A percentile compares a stretch with the other conserved stretches of the same genome.
phyloP scores from a whole-genome alignment of 2,329 filamentous ascomycete genomes.

The Aureobasidium sp. region DNA sequence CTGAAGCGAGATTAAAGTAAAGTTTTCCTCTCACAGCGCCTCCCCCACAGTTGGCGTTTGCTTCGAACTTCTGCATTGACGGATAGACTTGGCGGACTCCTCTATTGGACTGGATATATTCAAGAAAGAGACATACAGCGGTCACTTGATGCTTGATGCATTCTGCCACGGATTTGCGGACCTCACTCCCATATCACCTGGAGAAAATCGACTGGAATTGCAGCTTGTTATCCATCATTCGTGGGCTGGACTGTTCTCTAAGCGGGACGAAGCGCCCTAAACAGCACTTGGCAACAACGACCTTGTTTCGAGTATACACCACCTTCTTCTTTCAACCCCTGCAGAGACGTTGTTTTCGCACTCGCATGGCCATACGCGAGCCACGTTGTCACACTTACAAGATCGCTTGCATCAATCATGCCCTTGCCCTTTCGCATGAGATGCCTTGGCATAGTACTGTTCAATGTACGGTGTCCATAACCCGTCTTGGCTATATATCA shows the following conservation, averaged over 20 bases:
- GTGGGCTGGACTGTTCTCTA: neutral
- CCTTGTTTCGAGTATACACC: slow-evolving; percentile 17
- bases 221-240: neutral
- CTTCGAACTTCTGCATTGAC: neutral
- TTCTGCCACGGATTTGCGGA: neutral
- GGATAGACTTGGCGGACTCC: neutral
- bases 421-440: neutral
- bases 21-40: neutral
- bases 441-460: slow-evolving; percentile 8
- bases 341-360: slow-evolving; percentile 12
- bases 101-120: neutral
- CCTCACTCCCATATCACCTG: neutral
- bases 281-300: slow-evolving; percentile 12
- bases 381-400: neutral
- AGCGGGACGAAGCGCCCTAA: slow-evolving; percentile 8
- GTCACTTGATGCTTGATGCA: neutral
- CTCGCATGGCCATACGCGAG: slow-evolving; percentile 12
- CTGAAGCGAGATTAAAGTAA: slow-evolving; percentile 16
- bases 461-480: slow-evolving; percentile 4
- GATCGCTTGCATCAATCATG: neutral
- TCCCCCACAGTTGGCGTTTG: slow-evolving; percentile 17
- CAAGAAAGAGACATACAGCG: neutral
- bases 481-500: slow-evolving; percentile 17
- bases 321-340: neutral
- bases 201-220: neutral